phyloP scores from a whole-genome alignment of 768 basidiomycete genomes.

The Podaxis carcinomalis region DNA sequence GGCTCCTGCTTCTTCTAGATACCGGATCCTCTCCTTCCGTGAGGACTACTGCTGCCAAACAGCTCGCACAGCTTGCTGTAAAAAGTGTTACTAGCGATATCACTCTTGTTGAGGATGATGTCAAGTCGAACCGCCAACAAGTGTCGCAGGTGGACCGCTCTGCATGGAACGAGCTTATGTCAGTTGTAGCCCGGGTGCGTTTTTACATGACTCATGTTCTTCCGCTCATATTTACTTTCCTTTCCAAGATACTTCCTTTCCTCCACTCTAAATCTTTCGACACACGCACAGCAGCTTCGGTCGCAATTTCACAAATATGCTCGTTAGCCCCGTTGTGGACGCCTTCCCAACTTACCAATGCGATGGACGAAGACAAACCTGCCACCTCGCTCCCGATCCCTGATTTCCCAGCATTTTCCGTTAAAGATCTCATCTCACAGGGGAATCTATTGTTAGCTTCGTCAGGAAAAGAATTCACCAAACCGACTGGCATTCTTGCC shows the following conservation, averaged over 20 bases:
- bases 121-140: slow-evolving; percentile 61
- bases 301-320: slow-evolving; percentile 85
- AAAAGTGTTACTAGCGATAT: slow-evolving; percentile 84
- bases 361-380: slow-evolving; percentile 19
- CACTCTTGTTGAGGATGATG: slow-evolving; percentile 67
- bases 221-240: slow-evolving; percentile 6
- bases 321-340: slow-evolving; percentile 78
- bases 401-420: slow-evolving; percentile 72
- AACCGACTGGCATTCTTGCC: slow-evolving; percentile 66
- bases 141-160: slow-evolving; percentile 57
- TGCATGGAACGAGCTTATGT: slow-evolving; percentile 88
- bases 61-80: slow-evolving; percentile 87
- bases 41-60: slow-evolving; percentile 93
- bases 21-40: slow-evolving; percentile 90
- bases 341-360: slow-evolving; percentile 36
- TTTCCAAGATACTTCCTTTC: slow-evolving; percentile 76
- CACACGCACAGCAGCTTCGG: slow-evolving; percentile 84
- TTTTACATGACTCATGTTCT: slow-evolving; percentile 5
- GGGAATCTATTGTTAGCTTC: slow-evolving; percentile 82
- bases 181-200: slow-evolving; percentile 83
- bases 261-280: slow-evolving; percentile 91
- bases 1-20: slow-evolving; percentile 92
- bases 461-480: slow-evolving; percentile 88
- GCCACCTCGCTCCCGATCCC: slow-evolving; percentile 32
- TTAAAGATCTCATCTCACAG: slow-evolving; percentile 71